phyloP scores from a whole-genome alignment of 495 filamentous ascomycete genomes.

The Pseudevernia furfuracea region DNA sequence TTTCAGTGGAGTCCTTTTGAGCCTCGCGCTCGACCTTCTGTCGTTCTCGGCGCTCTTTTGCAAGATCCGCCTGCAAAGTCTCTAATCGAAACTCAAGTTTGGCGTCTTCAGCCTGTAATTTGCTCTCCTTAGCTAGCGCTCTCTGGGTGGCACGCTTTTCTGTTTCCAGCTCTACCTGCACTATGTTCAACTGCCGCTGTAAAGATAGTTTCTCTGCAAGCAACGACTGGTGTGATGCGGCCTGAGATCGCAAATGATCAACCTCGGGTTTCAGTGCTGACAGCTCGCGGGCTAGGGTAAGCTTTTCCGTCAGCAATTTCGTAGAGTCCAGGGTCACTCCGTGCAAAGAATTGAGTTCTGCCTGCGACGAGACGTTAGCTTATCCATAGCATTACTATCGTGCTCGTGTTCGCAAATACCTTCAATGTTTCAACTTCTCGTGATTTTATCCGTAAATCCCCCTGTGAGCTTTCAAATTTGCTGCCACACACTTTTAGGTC shows the following conservation, averaged over 20 bases:
- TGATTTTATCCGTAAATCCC: conserved; percentile 46
- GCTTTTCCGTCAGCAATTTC: conserved; percentile 68
- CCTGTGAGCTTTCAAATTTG: conserved; percentile 49
- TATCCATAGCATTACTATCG: not conserved
- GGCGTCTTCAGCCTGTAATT: conserved; percentile 40
- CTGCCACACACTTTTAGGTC: conserved; percentile 51
- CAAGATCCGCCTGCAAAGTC: conserved; percentile 38
- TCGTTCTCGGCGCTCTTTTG: conserved; percentile 38
- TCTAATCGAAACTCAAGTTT: conserved; percentile 37
- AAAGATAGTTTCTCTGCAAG: conserved; percentile 69
- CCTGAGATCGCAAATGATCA: conserved; percentile 67
- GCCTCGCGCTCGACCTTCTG: conserved; percentile 31
- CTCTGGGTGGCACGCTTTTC: conserved; percentile 64
- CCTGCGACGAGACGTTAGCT: conserved; percentile 36
- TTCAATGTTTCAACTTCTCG: conserved; percentile 61
- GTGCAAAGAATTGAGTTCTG: conserved; percentile 58
- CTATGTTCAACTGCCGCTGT: conserved; percentile 61
- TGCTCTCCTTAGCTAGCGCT: conserved; percentile 43
- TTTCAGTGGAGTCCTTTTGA: conserved; percentile 36
- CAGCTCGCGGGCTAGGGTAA: conserved; percentile 63
- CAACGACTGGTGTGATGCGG: conserved; percentile 53
- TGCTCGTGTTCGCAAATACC: conserved; percentile 36
- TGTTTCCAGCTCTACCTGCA: conserved; percentile 73
- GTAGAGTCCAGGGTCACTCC: conserved; percentile 56
- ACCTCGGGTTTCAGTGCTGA: conserved; percentile 64